phyloP scores from a whole-genome alignment of 768 basidiomycete genomes.

The Rossbeevera mucosa region DNA sequence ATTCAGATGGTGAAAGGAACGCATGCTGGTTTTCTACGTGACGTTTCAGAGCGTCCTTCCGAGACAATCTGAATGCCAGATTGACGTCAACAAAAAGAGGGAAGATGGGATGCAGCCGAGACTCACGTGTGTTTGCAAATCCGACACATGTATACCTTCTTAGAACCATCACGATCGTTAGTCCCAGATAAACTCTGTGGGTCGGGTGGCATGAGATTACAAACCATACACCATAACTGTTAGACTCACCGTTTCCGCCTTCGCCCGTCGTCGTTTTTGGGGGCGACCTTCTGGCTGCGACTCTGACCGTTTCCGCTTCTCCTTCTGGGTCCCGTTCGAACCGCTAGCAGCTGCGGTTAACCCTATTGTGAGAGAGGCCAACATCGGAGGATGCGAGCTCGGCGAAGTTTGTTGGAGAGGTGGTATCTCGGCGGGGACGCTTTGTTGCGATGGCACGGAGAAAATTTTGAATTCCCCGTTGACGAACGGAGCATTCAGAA shows the following conservation, averaged over 20 bases:
- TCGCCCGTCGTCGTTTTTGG: neutral
- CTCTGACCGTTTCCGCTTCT: neutral
- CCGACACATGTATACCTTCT: neutral
- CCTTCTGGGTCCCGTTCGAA: neutral
- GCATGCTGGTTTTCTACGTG: neutral
- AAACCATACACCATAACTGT: neutral
- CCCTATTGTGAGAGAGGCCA: neutral
- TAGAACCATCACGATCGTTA: neutral
- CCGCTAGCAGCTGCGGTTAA: neutral
- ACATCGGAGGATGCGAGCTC: neutral
- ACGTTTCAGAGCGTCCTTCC: slow-evolving; percentile 9
- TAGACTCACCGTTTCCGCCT: neutral
- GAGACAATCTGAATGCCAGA: slow-evolving; percentile 2
- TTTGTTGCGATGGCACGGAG: neutral
- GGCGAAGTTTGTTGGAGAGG: neutral
- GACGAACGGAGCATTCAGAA: no score
- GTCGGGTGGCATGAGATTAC: neutral
- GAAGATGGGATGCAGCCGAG: neutral
- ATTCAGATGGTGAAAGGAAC: neutral
- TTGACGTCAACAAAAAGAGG: neutral
- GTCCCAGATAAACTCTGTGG: neutral
- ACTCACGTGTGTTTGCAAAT: neutral
- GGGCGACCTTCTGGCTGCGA: neutral
- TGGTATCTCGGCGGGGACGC: no score
- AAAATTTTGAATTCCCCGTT: no score